Percentiles rank a stretch among this genome's conserved stretches.
Conservation (phyloP, 169 alveolate genomes). For the Plasmodium adleri region DNA sequence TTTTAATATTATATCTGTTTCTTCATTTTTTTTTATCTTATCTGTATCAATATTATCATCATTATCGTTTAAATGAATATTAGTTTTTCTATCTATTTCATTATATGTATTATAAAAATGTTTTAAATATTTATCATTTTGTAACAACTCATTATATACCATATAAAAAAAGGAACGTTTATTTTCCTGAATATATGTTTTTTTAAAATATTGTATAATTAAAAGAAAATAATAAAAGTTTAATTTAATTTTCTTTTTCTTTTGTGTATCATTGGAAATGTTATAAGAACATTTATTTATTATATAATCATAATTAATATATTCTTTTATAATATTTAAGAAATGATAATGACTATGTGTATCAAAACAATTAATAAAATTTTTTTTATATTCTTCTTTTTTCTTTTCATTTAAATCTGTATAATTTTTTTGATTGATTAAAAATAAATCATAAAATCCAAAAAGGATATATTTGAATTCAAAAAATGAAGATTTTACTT, state of each 20-base stretch:
- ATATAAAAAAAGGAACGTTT: slow-evolving; percentile 35
- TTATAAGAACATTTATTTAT: neutral
- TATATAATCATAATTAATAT: slow-evolving; percentile 17
- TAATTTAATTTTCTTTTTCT: slow-evolving; percentile 21
- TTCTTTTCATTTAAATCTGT: slow-evolving; percentile 17
- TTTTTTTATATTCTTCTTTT: neutral
- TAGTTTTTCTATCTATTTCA: neutral
- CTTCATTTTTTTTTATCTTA: no score
- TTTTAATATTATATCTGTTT: no score
- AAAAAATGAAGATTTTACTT: slow-evolving; percentile 35
- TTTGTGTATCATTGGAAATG: neutral
- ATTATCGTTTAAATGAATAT: neutral
- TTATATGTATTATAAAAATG: neutral
- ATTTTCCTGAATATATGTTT: slow-evolving; percentile 11
- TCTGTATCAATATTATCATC: no score
- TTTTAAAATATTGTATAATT: slow-evolving; percentile 32
- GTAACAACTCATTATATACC: slow-evolving; percentile 12
- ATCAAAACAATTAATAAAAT: slow-evolving; percentile 17
- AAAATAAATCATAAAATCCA: slow-evolving; percentile 62
- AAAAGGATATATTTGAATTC: slow-evolving; percentile 56
- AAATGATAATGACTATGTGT: slow-evolving; percentile 62
- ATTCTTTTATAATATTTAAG: slow-evolving; percentile 35
- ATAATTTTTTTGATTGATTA: slow-evolving; percentile 40
- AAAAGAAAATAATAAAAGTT: slow-evolving; percentile 53
- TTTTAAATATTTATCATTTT: neutral